Evolutionary conservation across 441 rosid species (phyloP).

Genomic region (Populus trichocarpa): DNA sequence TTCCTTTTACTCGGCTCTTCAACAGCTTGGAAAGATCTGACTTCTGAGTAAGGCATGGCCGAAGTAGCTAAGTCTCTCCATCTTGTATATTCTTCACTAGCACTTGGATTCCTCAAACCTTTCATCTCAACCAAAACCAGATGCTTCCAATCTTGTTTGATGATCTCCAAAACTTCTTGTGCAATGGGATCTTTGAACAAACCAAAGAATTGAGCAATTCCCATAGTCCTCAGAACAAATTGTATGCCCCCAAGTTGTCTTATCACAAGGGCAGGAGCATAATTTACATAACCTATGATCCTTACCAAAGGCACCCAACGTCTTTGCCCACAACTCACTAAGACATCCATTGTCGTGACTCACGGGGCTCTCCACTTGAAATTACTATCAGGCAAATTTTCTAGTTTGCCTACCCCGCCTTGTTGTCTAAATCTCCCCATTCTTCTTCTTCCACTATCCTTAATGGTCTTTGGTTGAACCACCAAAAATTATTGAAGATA

Average conservation of each 20-base stretch:
- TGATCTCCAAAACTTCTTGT: too few relatives aligned
- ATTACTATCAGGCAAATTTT: fast-evolving
- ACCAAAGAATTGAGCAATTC: not conserved
- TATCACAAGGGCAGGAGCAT: not conserved
- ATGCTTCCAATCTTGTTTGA: not conserved
- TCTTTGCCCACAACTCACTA: not conserved
- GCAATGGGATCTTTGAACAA: not conserved
- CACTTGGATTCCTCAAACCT: not conserved
- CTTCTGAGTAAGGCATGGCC: fast-evolving
- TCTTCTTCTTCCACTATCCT: not conserved
- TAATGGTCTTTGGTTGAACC: too few relatives aligned
- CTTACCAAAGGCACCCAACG: not conserved
- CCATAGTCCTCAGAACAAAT: not conserved
- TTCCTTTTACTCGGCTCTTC: not conserved
- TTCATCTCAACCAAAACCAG: not conserved
- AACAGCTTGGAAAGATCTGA: fast-evolving
- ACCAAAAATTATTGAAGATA: too few relatives aligned
- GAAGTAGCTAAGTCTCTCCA: not conserved
- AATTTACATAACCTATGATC: too few relatives aligned
- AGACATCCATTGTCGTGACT: fast-evolving
- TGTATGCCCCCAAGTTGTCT: not conserved
- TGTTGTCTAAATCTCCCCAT: too few relatives aligned
- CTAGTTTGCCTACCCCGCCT: not conserved
- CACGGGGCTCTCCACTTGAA: not conserved
- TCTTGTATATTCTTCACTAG: not conserved